Percentiles rank a stretch among this genome's conserved stretches.
Evolutionary conservation across 2,329 filamentous ascomycete species (phyloP).

Genomic region (Alternaria viburni): DNA sequence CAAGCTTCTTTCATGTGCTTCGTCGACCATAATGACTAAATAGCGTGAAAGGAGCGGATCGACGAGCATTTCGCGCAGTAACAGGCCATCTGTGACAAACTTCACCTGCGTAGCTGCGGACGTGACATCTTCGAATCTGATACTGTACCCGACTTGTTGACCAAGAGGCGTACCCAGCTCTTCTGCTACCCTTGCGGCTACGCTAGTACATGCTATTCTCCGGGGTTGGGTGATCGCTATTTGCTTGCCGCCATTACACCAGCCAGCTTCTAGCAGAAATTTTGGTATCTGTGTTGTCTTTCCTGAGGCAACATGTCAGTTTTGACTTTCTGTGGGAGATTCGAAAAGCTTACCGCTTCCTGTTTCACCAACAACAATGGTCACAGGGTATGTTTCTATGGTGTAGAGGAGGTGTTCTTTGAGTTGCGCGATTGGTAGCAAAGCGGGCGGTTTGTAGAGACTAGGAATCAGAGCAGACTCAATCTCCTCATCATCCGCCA

Average conservation of each 20-base stretch:
- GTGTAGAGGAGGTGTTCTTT: slow-evolving; percentile 81
- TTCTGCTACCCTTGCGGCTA: slow-evolving; percentile 69
- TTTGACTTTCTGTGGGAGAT: accelerated
- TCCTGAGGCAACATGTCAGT: slow-evolving; percentile 53
- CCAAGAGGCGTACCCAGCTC: slow-evolving; percentile 86
- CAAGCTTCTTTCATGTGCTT: slow-evolving; percentile 92
- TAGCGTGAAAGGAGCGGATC: slow-evolving; percentile 91
- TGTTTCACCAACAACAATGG: slow-evolving; percentile 90
- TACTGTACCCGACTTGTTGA: slow-evolving; percentile 87
- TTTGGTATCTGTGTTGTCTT: slow-evolving; percentile 97
- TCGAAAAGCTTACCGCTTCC: slow-evolving; percentile 63
- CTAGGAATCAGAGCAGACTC: slow-evolving; percentile 70
- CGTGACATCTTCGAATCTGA: slow-evolving; percentile 89
- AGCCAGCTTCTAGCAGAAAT: slow-evolving; percentile 85
- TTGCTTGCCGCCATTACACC: slow-evolving; percentile 81
- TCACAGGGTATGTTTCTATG: slow-evolving; percentile 82
- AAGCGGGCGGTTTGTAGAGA: slow-evolving; percentile 80
- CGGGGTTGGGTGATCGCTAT: slow-evolving; percentile 80
- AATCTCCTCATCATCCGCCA: slow-evolving; percentile 49
- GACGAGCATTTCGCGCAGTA: slow-evolving; percentile 89
- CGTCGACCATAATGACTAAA: slow-evolving; percentile 96
- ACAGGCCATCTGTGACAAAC: slow-evolving; percentile 90
- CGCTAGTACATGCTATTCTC: slow-evolving; percentile 22
- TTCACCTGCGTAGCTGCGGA: slow-evolving; percentile 87
- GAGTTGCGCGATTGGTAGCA: slow-evolving; percentile 88